phyloP scores from a whole-genome alignment of 2,329 filamentous ascomycete species.

The Colletotrichum incanum region DNA sequence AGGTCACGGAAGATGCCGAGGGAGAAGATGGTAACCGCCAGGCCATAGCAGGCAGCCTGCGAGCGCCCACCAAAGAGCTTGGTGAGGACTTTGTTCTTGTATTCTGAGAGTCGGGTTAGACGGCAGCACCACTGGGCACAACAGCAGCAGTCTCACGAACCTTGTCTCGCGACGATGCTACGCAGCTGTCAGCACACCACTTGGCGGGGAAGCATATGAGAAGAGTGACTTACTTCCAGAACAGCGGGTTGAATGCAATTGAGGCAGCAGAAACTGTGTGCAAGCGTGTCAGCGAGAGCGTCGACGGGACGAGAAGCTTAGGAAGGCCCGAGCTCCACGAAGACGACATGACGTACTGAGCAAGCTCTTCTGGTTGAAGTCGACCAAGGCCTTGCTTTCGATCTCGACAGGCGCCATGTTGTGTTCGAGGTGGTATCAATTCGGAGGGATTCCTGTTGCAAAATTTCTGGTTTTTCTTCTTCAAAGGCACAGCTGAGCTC shows the following conservation, averaged over 20 bases:
- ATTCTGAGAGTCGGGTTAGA: slow-evolving; percentile 72
- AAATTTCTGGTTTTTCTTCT: not conserved
- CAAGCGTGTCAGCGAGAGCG: slow-evolving; percentile 42
- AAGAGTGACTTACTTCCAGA: slow-evolving; percentile 89
- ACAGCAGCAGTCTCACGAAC: slow-evolving; percentile 59
- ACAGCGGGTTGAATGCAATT: slow-evolving; percentile 97
- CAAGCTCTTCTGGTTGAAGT: slow-evolving; percentile 78
- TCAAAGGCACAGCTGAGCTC: slow-evolving; percentile 17
- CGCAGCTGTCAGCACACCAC: slow-evolving; percentile 52
- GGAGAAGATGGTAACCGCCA: slow-evolving; percentile 91
- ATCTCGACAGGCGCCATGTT: slow-evolving; percentile 58
- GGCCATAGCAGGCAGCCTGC: slow-evolving; percentile 87
- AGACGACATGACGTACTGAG: slow-evolving; percentile 66
- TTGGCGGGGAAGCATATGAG: slow-evolving; percentile 25
- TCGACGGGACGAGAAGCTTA: slow-evolving; percentile 11
- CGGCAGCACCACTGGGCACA: slow-evolving; percentile 17
- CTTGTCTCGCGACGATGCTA: slow-evolving; percentile 87
- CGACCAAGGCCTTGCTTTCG: slow-evolving; percentile 65
- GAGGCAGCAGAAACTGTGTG: slow-evolving; percentile 80
- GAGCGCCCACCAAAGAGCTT: slow-evolving; percentile 86
- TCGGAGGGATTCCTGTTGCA: not conserved
- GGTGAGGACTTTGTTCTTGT: slow-evolving; percentile 90
- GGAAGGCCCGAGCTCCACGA: slow-evolving; percentile 37
- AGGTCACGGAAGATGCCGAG: slow-evolving; percentile 91
- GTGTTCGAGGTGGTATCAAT: slow-evolving; percentile 4